These are phyloP conservation scores for Tuctoria greenei DNA, from an alignment of 176 grass and related monocot genomes.

Conservation along the genomic window DNA sequence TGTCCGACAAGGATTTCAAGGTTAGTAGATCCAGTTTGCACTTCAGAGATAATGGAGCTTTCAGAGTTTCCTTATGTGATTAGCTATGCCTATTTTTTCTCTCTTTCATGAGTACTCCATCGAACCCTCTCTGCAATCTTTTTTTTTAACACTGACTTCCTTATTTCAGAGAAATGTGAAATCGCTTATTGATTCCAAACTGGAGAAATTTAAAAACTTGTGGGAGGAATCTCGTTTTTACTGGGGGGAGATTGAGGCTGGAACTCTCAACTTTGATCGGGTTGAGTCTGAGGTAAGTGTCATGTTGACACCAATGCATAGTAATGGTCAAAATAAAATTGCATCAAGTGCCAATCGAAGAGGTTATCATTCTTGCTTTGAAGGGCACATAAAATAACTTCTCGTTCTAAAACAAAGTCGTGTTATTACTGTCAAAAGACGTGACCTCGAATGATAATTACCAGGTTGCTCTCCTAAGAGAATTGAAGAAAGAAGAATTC, in stretches of 20 bases:
- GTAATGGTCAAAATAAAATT: background rate
- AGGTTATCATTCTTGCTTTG: background rate
- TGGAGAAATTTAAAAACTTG: constrained; percentile 94
- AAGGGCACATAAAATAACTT: background rate
- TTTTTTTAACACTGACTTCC: background rate
- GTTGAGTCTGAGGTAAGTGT: constrained; percentile 61
- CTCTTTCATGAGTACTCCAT: background rate
- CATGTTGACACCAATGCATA: background rate
- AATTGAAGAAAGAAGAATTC: constrained; percentile 82
- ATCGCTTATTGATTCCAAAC: constrained; percentile 71
- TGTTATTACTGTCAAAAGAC: background rate
- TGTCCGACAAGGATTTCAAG: constrained; percentile 82
- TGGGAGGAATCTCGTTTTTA: constrained; percentile 73
- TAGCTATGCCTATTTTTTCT: background rate
- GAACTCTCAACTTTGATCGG: constrained; percentile 76
- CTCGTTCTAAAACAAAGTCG: background rate
- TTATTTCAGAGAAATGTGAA: constrained; percentile 71
- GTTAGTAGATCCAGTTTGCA: constrained; percentile 40
- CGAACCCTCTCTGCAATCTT: background rate
- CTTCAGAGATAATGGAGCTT: constrained; percentile 5
- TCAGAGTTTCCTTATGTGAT: background rate
- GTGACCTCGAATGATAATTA: constrained; percentile 3
- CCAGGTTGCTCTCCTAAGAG: constrained; percentile 69
- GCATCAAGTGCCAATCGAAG: background rate
- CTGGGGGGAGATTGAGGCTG: constrained; percentile 76